Conservation (phyloP, 257 asterid genomes). For the Jaltomata sinuosa region DNA sequence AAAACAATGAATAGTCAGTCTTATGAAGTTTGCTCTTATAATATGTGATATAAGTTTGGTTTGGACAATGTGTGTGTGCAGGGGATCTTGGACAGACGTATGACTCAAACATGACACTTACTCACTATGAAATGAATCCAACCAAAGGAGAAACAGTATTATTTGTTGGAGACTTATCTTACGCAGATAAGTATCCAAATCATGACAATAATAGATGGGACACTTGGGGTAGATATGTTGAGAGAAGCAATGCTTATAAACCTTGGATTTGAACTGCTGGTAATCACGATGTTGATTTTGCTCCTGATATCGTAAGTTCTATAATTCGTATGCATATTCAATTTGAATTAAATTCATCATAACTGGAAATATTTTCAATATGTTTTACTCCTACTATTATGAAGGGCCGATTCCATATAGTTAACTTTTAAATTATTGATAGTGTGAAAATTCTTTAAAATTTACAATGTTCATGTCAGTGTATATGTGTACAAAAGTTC, state of each 20-base stretch:
- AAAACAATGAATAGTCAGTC: too few species aligned
- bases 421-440: too few species aligned
- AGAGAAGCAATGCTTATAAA: slow-evolving; percentile 70
- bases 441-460: too few species aligned
- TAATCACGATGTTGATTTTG: slow-evolving; percentile 77
- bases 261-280: slow-evolving; percentile 91
- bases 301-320: slow-evolving; percentile 56
- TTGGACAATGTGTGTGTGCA: background rate
- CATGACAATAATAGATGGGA: slow-evolving; percentile 85
- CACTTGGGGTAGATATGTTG: slow-evolving; percentile 77
- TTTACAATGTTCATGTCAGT: too few species aligned
- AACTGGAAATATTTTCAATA: too few species aligned
- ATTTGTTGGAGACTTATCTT: slow-evolving; percentile 76
- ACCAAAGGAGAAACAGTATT: slow-evolving; percentile 54
- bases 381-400: too few species aligned
- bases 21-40: background rate
- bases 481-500: too few species aligned
- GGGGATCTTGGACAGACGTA: slow-evolving; percentile 88
- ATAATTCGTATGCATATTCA: slow-evolving; percentile 14
- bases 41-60: background rate
- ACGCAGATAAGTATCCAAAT: slow-evolving; percentile 61
- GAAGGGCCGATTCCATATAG: too few species aligned
- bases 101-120: slow-evolving; percentile 58
- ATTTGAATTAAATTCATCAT: too few species aligned
- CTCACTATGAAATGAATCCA: slow-evolving; percentile 66